Percentiles rank a stretch among this genome's conserved stretches.
These are phyloP conservation scores for Alternaria rosae DNA, from an alignment of 2,329 filamentous ascomycete genomes.

Conservation along the genomic window DNA sequence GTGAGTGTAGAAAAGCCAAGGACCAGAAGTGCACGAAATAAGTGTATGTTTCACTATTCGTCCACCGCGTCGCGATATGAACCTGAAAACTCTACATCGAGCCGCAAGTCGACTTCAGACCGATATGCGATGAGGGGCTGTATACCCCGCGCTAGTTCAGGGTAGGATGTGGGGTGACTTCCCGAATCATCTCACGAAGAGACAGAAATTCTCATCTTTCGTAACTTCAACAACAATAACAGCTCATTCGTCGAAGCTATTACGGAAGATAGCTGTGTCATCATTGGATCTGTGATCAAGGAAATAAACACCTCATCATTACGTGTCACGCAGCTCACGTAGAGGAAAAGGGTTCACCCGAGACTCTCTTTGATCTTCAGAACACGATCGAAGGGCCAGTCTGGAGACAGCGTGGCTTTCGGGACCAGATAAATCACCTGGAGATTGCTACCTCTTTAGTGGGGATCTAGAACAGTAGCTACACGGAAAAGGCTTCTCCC, in stretches of 20 bases:
- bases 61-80: not conserved
- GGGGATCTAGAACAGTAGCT: not conserved
- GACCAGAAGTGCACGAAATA: not conserved
- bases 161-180: conserved; percentile 26
- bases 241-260: not conserved
- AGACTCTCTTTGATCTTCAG: not conserved
- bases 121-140: conserved; percentile 20
- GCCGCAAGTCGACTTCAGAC: conserved; percentile 4
- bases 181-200: not conserved
- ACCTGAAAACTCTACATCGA: not conserved
- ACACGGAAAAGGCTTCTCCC: not conserved
- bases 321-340: not conserved
- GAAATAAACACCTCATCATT: not conserved
- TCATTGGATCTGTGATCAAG: not conserved
- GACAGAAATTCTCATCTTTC: not conserved
- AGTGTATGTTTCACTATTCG: not conserved
- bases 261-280: not conserved
- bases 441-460: not conserved
- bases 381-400: not conserved
- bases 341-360: conserved; percentile 24
- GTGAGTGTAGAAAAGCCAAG: not conserved
- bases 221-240: not conserved
- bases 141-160: conserved; percentile 29
- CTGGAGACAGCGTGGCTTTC: conserved; percentile 4
- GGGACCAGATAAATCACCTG: conserved; percentile 13